Percentiles rank a stretch among this genome's conserved stretches.
Evolutionary conservation across 139 green algal species (phyloP).

Genomic region (Volvox africanus): DNA sequence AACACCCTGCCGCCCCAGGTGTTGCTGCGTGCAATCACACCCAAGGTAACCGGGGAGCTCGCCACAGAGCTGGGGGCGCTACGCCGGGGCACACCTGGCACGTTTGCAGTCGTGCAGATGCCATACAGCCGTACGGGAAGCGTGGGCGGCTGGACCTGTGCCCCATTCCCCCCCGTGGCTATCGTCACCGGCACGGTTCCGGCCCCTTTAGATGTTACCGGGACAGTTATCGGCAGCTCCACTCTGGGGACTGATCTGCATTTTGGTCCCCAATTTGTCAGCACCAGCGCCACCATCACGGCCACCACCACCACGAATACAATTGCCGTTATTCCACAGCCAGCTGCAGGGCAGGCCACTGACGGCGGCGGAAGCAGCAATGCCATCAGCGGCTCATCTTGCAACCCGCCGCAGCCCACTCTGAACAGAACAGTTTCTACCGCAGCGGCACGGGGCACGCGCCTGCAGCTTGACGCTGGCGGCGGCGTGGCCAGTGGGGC

Average conservation of each 20-base stretch:
- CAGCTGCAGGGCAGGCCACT: neutral
- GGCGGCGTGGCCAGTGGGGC: neutral
- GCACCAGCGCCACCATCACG: too few species aligned
- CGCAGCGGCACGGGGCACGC: neutral
- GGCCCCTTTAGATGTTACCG: too few species aligned
- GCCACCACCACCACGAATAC: neutral
- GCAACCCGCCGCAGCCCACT: too few species aligned
- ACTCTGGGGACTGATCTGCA: neutral
- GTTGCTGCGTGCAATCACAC: neutral
- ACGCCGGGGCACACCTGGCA: neutral
- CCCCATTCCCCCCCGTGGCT: neutral
- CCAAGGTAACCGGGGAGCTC: neutral
- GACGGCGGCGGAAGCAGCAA: neutral
- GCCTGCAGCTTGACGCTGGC: neutral
- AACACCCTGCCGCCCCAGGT: neutral
- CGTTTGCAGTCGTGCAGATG: constrained; percentile 9
- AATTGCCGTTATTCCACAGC: neutral
- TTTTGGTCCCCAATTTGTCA: neutral
- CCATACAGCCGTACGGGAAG: neutral
- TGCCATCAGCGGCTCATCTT: too few species aligned
- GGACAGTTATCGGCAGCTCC: neutral
- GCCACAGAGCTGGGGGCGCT: constrained; percentile 21
- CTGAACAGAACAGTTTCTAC: neutral
- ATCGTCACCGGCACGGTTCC: neutral
- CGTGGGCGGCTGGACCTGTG: too few species aligned